Base-by-base conservation (phyloP, 192 early-diverging fungal species). In the Podochytrium sp. region DNA sequence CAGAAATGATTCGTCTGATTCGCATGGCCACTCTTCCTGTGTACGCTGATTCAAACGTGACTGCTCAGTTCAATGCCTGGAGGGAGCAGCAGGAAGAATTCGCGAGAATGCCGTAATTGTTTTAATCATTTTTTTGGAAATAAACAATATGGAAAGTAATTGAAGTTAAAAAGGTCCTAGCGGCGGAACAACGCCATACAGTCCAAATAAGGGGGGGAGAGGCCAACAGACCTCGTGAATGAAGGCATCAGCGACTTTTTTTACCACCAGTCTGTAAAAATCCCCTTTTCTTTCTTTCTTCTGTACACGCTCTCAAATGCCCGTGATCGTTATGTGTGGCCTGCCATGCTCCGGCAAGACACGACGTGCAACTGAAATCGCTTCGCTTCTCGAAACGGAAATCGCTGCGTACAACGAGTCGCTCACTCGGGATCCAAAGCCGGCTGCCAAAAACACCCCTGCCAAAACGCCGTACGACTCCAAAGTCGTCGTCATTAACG, bases 311-410 rank as follows among this genome's bases (percentile, higher is more conserved):
- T n/a, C n/a, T n/a, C n/a, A 32, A 34, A 99, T 99, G 97, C 97
- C 97, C 33, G 88, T 99, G 3, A 84, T 99, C 33, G 89, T 92
- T 60, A 80, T 99, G 57, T 89, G 88, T 59, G 97, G 97, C 27
- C 83, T 92, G 58, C 97, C 97, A 63, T 90, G 88, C 41, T 92
- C 91, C 71, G 97, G 97, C 57, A 99, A 99, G 77, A 92, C 94
- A 5, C 91, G 81, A 33, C 84, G 96, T 40, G 90, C 96, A 0
- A 65, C 71, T 16, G 86, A 94, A 79, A 86, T 99, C 12, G 84
- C 89, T 65, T 51, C 83, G 81, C 55, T 83, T 90, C 56, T 87
- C 35, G 81, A 83, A 42, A 16, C 70, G 6, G 77, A 78, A 39
- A 67, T 84, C 2, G 35, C 65, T n/a, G 50, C 40, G 20, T 40